Percentiles rank a stretch among this genome's conserved stretches.
These are phyloP conservation scores for Ophiostoma himal-ulmi DNA, from an alignment of 2,329 filamentous ascomycete genomes.

Conservation along the genomic window DNA sequence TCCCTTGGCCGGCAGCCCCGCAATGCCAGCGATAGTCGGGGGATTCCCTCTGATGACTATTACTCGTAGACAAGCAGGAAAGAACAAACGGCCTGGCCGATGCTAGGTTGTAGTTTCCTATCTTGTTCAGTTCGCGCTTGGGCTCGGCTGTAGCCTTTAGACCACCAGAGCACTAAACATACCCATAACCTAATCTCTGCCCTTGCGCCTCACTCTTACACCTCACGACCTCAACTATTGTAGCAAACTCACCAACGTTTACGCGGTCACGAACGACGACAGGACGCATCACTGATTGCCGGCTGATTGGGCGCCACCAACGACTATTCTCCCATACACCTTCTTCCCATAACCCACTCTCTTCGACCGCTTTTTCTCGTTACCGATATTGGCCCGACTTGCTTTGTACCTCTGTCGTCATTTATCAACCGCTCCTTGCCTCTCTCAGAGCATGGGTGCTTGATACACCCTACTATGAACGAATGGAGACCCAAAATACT, in stretches of 20 bases:
- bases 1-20: neutral
- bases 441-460: neutral
- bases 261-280: neutral
- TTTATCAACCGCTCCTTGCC: neutral
- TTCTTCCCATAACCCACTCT: neutral
- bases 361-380: neutral
- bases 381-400: neutral
- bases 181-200: constrained; percentile 1
- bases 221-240: neutral
- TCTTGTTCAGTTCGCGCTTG: constrained; percentile 1
- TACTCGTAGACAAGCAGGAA: neutral
- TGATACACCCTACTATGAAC: neutral
- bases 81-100: neutral
- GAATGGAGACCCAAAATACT: constrained; percentile 13
- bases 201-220: neutral
- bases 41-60: neutral
- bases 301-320: neutral
- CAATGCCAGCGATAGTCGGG: constrained; percentile 9
- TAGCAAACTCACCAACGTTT: neutral
- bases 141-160: neutral
- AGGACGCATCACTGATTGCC: neutral
- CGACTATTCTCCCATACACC: neutral
- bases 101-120: neutral
- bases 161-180: neutral
- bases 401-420: neutral